phyloP scores from a whole-genome alignment of 306 rosid genomes.

The Quercus cerris region DNA sequence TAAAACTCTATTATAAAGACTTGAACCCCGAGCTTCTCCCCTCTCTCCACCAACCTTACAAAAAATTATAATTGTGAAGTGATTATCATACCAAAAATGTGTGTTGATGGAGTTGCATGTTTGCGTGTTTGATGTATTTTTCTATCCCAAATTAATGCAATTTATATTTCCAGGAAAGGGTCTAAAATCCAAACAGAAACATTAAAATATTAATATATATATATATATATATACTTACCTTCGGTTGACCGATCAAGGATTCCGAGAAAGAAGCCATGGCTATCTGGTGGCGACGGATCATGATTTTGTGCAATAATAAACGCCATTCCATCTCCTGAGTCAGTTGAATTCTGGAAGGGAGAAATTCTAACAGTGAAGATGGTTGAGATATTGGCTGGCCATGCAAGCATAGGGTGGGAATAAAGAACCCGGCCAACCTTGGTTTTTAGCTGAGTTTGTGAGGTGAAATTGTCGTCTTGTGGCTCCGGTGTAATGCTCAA shows the following conservation, averaged over 20 bases:
- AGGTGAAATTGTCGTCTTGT: constrained; percentile 16
- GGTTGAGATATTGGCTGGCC: constrained; percentile 57
- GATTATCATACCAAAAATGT: no score
- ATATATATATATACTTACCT: constrained; percentile 21
- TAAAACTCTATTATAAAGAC: no score
- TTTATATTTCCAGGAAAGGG: no score
- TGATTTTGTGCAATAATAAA: constrained; percentile 46
- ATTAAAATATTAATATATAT: no score
- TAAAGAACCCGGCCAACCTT: constrained; percentile 49
- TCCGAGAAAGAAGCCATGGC: constrained; percentile 54
- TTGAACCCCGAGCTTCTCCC: no score
- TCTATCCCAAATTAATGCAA: background rate
- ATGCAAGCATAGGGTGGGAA: constrained; percentile 32
- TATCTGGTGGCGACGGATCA: constrained; percentile 45
- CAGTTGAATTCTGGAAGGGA: constrained; percentile 32
- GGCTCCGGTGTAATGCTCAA: constrained; percentile 53
- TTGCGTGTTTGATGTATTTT: no score
- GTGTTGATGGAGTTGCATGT: no score
- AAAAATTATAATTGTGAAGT: no score
- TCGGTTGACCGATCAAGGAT: constrained; percentile 43
- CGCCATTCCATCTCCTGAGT: constrained; percentile 56
- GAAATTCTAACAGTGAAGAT: constrained; percentile 50
- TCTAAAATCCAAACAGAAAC: no score
- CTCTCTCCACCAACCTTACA: no score
- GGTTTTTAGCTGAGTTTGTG: constrained; percentile 2